phyloP scores from a whole-genome alignment of 768 basidiomycete genomes.

The Amanita inopinata region DNA sequence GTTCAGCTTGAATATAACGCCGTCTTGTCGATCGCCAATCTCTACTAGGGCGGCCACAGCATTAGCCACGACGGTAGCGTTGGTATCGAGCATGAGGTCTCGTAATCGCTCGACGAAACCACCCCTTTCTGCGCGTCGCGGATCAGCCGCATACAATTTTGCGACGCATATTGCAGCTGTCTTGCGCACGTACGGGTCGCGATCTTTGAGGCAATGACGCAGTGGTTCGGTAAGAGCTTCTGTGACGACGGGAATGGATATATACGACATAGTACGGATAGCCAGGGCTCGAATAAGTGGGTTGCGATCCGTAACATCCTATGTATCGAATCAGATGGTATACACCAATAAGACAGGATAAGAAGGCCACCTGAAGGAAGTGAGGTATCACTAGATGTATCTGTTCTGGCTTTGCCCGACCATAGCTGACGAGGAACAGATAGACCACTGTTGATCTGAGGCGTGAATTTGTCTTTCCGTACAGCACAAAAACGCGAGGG shows the following conservation, averaged over 20 bases:
- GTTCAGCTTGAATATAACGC: slow-evolving; percentile 88
- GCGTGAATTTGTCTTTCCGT: slow-evolving; percentile 12
- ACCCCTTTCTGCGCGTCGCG: slow-evolving; percentile 75
- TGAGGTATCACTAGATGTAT: slow-evolving; percentile 86
- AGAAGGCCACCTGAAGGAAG: slow-evolving; percentile 67
- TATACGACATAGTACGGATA: slow-evolving; percentile 99
- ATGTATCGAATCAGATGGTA: slow-evolving; percentile 8
- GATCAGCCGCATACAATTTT: slow-evolving; percentile 87
- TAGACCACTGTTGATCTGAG: slow-evolving; percentile 71
- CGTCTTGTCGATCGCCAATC: slow-evolving; percentile 91
- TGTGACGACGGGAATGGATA: slow-evolving; percentile 83
- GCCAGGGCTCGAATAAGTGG: slow-evolving; percentile 95
- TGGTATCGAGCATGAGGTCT: slow-evolving; percentile 86
- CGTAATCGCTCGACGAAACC: slow-evolving; percentile 88
- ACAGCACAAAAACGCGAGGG: not conserved
- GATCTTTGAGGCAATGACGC: slow-evolving; percentile 85
- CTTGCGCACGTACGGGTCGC: slow-evolving; percentile 97
- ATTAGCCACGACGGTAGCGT: slow-evolving; percentile 96
- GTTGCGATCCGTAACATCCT: slow-evolving; percentile 96
- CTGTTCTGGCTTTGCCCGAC: slow-evolving; percentile 86
- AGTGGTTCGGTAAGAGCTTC: slow-evolving; percentile 84
- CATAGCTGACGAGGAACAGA: slow-evolving; percentile 95
- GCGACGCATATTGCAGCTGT: slow-evolving; percentile 97
- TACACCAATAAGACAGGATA: slow-evolving; percentile 5
- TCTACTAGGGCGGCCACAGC: slow-evolving; percentile 96